Base-by-base conservation (phyloP, 441 rosid genomes). In the Pelargonium citronellum region DNA sequence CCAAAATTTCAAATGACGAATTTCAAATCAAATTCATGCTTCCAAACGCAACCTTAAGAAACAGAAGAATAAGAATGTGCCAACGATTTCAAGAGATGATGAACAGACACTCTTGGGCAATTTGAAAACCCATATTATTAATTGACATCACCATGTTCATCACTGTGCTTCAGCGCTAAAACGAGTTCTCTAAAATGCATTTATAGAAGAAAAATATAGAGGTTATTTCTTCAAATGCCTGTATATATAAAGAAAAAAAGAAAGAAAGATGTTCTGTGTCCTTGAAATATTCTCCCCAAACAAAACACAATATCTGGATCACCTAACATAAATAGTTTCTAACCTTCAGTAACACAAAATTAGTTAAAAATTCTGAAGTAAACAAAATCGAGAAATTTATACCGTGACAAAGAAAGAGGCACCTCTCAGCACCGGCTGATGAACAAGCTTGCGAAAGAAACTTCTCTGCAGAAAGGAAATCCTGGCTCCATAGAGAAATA, bases 391-490 rank as follows among this genome's bases (percentile, higher is more conserved):
- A 70, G 60, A 55, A 53, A 72, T 60, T 37, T 15, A 69, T 87
- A 87, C 99, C 98, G 66, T 88, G 95, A 81, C 90, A 89, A 75
- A 95, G 91, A 73, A 87, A 83, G 76, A 84, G 79, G 79, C 91
- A 86, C 80, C 93, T 83, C 57, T 95, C 95, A 66, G 81, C 69
- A 79, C 69, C 79, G 37, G 79, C 75, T 70, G 86, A 71, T 0
- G 87, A 86, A 81, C 91, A 86, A 73, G 95, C 90, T 83, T 83
- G 87, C 34, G 78, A 83, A 64, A 92, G 79, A 75, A 74, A 84
- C 72, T 87, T 81, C 79, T 86, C 93, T 20, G 96, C 95, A 39
- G 89, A 81, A 71, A 74, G 72, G 34, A 84, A 73, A 69, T 90
- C 95, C 57, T 71, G 79, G 64, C 77, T 86, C 74, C 86, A 71